Evolutionary conservation across 768 basidiomycete species (phyloP).

Genomic region (Neoboletus brunneissimus): DNA sequence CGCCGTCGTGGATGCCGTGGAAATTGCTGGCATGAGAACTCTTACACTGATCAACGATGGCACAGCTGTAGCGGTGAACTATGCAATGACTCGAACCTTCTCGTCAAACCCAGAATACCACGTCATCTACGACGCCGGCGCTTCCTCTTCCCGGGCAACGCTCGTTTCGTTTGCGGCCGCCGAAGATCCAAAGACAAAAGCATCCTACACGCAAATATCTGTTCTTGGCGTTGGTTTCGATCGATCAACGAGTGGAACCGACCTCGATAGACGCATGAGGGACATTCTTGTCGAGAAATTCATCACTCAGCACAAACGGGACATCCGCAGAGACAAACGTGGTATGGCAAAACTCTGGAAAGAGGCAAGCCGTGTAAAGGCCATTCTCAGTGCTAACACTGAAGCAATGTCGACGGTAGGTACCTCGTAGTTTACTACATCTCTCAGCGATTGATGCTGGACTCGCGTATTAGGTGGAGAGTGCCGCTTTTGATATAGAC

Average conservation of each 20-base stretch:
- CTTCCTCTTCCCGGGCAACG: constrained; percentile 75
- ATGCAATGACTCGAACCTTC: constrained; percentile 94
- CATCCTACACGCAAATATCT: constrained; percentile 64
- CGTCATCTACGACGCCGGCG: constrained; percentile 92
- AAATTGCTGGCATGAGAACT: constrained; percentile 82
- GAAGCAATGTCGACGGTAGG: constrained; percentile 73
- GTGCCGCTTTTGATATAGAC: constrained; percentile 86
- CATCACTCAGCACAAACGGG: constrained; percentile 63
- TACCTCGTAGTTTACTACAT: not conserved
- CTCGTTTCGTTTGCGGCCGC: constrained; percentile 61
- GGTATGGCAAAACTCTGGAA: constrained; percentile 95
- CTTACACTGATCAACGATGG: constrained; percentile 91
- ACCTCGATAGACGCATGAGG: constrained; percentile 78
- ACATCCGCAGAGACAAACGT: constrained; percentile 68
- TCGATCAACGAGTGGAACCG: constrained; percentile 71
- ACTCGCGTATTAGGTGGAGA: constrained; percentile 64
- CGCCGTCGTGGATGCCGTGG: constrained; percentile 88
- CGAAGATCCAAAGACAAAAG: constrained; percentile 48
- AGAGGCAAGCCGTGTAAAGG: constrained; percentile 88
- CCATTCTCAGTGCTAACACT: constrained; percentile 88
- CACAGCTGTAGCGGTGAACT: constrained; percentile 94
- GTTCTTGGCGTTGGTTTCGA: constrained; percentile 85
- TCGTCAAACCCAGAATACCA: constrained; percentile 70
- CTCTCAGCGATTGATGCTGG: not conserved
- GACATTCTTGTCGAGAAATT: constrained; percentile 79